Percentiles rank a stretch among this genome's conserved stretches.
Conservation (phyloP, 352 stramenopile genomes). For the Peronospora belbahrii region DNA sequence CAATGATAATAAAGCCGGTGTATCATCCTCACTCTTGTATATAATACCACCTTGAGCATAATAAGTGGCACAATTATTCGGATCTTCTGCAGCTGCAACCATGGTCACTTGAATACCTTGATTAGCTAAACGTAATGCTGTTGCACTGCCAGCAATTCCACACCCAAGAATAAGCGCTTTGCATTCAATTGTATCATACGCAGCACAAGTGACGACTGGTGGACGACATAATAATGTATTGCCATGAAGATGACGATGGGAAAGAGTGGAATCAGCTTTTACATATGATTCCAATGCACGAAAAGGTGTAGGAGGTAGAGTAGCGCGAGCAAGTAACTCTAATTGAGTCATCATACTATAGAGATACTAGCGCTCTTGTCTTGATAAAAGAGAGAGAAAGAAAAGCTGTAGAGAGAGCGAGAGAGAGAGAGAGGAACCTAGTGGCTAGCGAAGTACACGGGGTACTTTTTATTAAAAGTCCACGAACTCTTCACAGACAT, state of each 20-base stretch:
- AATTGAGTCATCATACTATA: constrained; percentile 40
- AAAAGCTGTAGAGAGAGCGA: too few species aligned
- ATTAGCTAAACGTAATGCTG: constrained; percentile 68
- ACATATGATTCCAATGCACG: constrained; percentile 12
- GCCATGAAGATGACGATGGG: constrained; percentile 32
- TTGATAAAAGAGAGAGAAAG: neutral
- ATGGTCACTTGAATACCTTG: constrained; percentile 76
- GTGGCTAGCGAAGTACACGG: constrained; percentile 58
- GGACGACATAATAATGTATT: constrained; percentile 23
- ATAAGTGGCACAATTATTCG: constrained; percentile 90
- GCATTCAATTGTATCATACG: constrained; percentile 52
- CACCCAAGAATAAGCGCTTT: constrained; percentile 68
- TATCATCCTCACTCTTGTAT: constrained; percentile 88
- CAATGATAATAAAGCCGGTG: constrained; percentile 70
- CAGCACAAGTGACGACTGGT: constrained; percentile 26
- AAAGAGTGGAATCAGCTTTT: constrained; percentile 23
- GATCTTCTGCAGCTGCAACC: constrained; percentile 58
- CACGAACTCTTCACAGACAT: constrained; percentile 80
- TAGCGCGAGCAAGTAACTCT: constrained; percentile 30
- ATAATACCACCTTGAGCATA: constrained; percentile 95
- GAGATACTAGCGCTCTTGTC: neutral
- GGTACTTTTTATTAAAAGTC: constrained; percentile 84
- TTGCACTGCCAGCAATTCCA: constrained; percentile 66
- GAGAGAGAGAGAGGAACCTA: constrained; percentile 22
- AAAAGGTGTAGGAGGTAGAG: constrained; percentile 22